phyloP scores from a whole-genome alignment of 106 monocot genomes.

The Platanthera zijinensis region DNA sequence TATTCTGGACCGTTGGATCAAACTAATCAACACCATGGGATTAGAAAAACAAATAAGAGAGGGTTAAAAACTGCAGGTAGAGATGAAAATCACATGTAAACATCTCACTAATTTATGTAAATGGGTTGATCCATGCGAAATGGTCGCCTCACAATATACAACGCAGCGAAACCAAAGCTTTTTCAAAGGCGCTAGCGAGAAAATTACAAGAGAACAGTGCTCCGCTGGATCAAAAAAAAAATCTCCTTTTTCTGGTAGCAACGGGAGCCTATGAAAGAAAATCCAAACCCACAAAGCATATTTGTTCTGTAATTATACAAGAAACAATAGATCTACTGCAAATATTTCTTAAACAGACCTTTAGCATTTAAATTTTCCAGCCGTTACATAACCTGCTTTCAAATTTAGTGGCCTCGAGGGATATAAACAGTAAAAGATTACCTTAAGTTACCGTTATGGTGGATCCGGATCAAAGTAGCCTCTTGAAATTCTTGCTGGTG shows the following conservation, averaged over 20 bases:
- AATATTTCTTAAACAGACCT: background rate
- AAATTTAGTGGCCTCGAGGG: background rate
- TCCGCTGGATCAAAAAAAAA: background rate
- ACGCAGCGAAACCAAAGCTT: too few species aligned
- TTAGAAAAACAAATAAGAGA: too few species aligned
- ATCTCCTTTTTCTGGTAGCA: background rate
- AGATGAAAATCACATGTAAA: too few species aligned
- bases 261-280: background rate
- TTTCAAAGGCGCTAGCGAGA: too few species aligned
- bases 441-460: background rate
- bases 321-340: background rate
- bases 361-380: background rate
- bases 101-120: too few species aligned
- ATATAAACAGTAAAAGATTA: background rate
- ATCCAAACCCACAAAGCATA: background rate
- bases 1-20: too few species aligned
- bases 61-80: background rate
- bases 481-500: slow-evolving; percentile 41
- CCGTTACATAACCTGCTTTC: too few species aligned
- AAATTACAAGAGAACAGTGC: background rate
- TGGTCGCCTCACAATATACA: too few species aligned
- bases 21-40: too few species aligned
- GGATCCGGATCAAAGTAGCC: slow-evolving; percentile 9
- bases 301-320: background rate
- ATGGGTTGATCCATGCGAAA: too few species aligned